phyloP scores from a whole-genome alignment of 2,329 filamentous ascomycete species.

The Pseudohalonectria lignicola region DNA sequence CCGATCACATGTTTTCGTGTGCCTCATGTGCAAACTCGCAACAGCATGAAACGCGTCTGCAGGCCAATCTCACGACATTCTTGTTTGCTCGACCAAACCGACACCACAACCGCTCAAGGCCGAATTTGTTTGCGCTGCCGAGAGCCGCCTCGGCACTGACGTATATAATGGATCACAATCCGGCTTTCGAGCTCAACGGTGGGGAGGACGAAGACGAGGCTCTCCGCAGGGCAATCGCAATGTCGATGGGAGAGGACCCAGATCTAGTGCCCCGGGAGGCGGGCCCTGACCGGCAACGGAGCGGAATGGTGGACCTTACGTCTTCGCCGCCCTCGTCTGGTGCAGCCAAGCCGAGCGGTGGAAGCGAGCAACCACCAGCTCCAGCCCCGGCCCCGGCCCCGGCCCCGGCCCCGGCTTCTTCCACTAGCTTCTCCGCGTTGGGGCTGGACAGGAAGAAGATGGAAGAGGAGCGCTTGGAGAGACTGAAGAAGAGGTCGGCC shows the following conservation, averaged over 20 bases:
- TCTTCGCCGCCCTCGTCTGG: neutral
- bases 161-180: conserved; percentile 14
- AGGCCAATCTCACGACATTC: no score
- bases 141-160: no score
- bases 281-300: conserved; percentile 9
- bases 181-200: conserved; percentile 16
- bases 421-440: conserved; percentile 24
- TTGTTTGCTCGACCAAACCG: no score
- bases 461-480: conserved; percentile 72
- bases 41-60: no score
- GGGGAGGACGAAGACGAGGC: conserved; percentile 44
- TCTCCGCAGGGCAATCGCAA: conserved; percentile 47
- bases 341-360: no score
- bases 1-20: no score
- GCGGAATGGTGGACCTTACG: conserved; percentile 8
- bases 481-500: conserved; percentile 45
- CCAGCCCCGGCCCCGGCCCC: conserved; percentile 5
- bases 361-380: no score
- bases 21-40: no score
- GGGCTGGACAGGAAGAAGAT: conserved; percentile 68
- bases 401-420: neutral
- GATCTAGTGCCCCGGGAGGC: conserved; percentile 3
- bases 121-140: no score
- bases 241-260: conserved; percentile 37
- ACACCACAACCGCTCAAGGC: no score